Conservation (phyloP, 73 alveolate genomes). For the Paramecium tetraurelia region DNA sequence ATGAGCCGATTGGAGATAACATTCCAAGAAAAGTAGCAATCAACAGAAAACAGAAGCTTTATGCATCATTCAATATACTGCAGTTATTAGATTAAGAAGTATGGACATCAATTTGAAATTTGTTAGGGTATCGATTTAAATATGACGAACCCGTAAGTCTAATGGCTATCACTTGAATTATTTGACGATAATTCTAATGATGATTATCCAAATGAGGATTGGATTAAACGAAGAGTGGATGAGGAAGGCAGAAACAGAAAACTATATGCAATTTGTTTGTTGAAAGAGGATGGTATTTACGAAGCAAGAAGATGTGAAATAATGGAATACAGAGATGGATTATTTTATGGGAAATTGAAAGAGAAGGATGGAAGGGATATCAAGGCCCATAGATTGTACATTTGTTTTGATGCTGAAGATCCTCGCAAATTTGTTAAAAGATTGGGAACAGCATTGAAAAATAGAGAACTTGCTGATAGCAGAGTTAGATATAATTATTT, state of each 20-base stretch:
- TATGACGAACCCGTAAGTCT: slow-evolving; percentile 78
- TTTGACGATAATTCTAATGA: slow-evolving; percentile 80
- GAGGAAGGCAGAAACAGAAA: slow-evolving; percentile 65
- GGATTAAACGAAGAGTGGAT: slow-evolving; percentile 69
- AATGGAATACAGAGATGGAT: neutral
- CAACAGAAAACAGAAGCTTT: slow-evolving; percentile 92
- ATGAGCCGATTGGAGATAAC: slow-evolving; percentile 92
- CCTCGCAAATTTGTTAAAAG: slow-evolving; percentile 81
- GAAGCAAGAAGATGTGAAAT: slow-evolving; percentile 68
- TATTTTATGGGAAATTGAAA: slow-evolving; percentile 58
- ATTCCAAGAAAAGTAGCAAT: slow-evolving; percentile 97
- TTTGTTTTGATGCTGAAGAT: slow-evolving; percentile 83
- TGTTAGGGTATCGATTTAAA: slow-evolving; percentile 77
- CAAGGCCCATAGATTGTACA: slow-evolving; percentile 63
- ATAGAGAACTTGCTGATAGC: slow-evolving; percentile 77
- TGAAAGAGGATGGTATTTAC: slow-evolving; percentile 73
- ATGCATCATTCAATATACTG: slow-evolving; percentile 88
- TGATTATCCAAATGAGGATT: slow-evolving; percentile 74
- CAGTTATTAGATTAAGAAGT: slow-evolving; percentile 72
- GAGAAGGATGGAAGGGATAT: slow-evolving; percentile 65
- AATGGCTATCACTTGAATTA: slow-evolving; percentile 87
- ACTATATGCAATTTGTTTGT: slow-evolving; percentile 68
- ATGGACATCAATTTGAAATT: neutral
- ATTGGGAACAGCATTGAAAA: slow-evolving; percentile 71
- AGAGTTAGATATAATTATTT: slow-evolving; percentile 75